Evolutionary conservation across 1,284 basidiomycete genomes (phyloP), one percentile per base, ranked within the genome.

Genomic region (Puccinia polysora): DNA sequence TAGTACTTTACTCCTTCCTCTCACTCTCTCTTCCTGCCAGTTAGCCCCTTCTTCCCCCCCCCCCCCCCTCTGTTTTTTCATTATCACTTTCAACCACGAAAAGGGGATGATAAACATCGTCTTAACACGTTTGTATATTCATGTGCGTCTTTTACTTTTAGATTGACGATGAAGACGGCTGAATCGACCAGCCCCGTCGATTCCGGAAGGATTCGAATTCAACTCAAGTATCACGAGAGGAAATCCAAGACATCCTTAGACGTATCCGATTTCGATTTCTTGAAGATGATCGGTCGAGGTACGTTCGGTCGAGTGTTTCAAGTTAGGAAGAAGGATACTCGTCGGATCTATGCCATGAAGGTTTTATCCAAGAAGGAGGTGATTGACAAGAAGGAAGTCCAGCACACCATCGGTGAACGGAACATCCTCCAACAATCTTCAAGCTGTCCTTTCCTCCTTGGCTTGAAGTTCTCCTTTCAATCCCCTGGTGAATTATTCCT

Each of bases 341-440:
- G 91, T 80, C 90, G 96, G 64, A 98, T 99, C 82, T 99, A 97
- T 82, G 96, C 96, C 68, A 98, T 99, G 95, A 99, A 99, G 80
- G 91, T 98, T 60, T 85, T 99, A 40, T 94, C 90, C 45, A 99
- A 99, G 83, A 93, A 91, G 82, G 96, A 99, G 81, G 98, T 99
- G 77, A 88, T 97, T 72, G 91, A 91, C 56, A 98, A 97, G 84
- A 98, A 98, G 82, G 96, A 99, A 81, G 93, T 99, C 49, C 93
- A 93, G 5, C 96, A 99, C 81, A 99, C 95, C 15, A 97, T 99
- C 76, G 96, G 96, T 78, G 96, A 99, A 81, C 89, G 96, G 81
- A 97, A 97, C 84, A 98, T 99, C 78, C 85, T 98, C 25, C 94
- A 98, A 80, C 86, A 91, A 71, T 94, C 90, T 36, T 82, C 95